Evolutionary conservation across 768 basidiomycete genomes (phyloP), one percentile per base, ranked within the genome.

Genomic region (Naganishia randhawae): DNA sequence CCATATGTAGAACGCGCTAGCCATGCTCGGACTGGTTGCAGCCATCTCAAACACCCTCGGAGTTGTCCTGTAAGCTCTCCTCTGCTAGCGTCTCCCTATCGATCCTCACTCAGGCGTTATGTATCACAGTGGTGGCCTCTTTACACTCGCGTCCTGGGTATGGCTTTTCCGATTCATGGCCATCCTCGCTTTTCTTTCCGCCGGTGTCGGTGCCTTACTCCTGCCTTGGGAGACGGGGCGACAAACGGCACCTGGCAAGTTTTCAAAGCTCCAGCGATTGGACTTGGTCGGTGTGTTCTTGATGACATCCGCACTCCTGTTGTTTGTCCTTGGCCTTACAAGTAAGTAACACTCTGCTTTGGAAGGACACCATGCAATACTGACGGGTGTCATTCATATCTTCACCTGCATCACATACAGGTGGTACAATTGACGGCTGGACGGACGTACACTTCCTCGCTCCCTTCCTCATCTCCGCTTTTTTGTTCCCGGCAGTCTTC

Each of bases 21-120:
- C 80, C 11, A 69, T 83, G 0, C 83, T 85, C 68, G 84, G 83
- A 63, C 81, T 83, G 16, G 78, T 81, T 54, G 84, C 83, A 25
- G 83, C 81, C 1, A 63, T 84, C 31, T 84, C 83, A 17, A 84
- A 84, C 73, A 80, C 84, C 78, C 69, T 77, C 16, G 76, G 76
- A 33, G 69, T 79, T 31, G 65, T 70, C 27, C 50, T 69, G 66
- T 61, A 19, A 35, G 66, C 55, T 6, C 6, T 25, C 55, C 32
- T 39, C 55, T 42, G 16, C n/a, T 39, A 50, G n/a, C n/a, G n/a
- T n/a, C n/a, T n/a, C 53, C 50, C 32, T 14, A 22, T 52, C 57
- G 50, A 7, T 66, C 37, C 57, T 33, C 19, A 22, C 10, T 48
- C 17, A 52, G 83, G 82, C 83, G 3, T 67, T 82, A 48, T 83